phyloP scores from a whole-genome alignment of 805 yeast genomes.

The Metschnikowia drakensbergensis region DNA sequence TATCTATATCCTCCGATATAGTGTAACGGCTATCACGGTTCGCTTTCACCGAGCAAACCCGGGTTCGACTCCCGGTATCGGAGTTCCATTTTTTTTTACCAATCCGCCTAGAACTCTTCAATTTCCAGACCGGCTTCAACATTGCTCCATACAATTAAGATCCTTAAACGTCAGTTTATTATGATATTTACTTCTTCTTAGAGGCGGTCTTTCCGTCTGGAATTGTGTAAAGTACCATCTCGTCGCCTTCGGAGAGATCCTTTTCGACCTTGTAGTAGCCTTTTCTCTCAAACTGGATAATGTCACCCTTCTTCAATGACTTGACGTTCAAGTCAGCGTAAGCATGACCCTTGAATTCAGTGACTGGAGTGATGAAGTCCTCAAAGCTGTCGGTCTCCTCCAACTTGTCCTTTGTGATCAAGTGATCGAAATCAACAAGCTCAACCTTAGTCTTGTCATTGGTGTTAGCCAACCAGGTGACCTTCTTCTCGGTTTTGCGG shows the following conservation, averaged over 20 bases:
- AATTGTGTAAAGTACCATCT: conserved; percentile 80
- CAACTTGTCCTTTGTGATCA: conserved; percentile 89
- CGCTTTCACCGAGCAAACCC: conserved; percentile 83
- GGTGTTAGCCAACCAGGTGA: conserved; percentile 91
- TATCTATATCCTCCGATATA: conserved; percentile 49
- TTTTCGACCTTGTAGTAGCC: conserved; percentile 87
- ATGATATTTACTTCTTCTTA: conserved; percentile 28
- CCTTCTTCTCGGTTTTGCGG: conserved; percentile 90
- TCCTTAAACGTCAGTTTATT: background rate
- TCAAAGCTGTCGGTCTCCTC: conserved; percentile 93
- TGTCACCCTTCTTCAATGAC: conserved; percentile 75
- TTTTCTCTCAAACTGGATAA: conserved; percentile 94
- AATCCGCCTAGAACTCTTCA: background rate
- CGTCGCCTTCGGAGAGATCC: conserved; percentile 52
- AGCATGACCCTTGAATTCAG: conserved; percentile 78
- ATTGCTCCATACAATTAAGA: background rate
- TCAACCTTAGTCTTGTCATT: conserved; percentile 68
- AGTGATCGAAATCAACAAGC: conserved; percentile 87
- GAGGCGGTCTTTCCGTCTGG: conserved; percentile 81
- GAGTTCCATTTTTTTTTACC: conserved; percentile 35
- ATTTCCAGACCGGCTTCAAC: background rate
- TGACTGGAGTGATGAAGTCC: conserved; percentile 82
- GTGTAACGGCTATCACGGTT: conserved; percentile 83
- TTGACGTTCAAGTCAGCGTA: conserved; percentile 76
- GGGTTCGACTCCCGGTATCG: conserved; percentile 89